Evolutionary conservation across 2,329 filamentous ascomycete species (phyloP), one percentile per base, ranked within the genome.

Genomic region (Taxawa tesnikishii): DNA sequence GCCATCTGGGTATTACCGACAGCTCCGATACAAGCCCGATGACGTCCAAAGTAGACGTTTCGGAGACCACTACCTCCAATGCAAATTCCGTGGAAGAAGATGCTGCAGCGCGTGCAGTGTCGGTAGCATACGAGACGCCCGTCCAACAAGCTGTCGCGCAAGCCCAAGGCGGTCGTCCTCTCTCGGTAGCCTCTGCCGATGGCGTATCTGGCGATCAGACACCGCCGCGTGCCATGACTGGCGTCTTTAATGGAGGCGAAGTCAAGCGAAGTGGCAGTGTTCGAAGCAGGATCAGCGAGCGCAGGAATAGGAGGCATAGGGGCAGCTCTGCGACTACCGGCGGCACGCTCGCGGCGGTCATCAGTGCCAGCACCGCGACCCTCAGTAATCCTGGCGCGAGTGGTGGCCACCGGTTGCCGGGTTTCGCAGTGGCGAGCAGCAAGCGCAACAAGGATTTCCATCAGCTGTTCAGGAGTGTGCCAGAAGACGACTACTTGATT

Each of bases 391-490:
- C 79, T 10, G 63, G 63, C 16, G 63, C 66, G 24, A 64, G 62
- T 37, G 50, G 67, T 11, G 69, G 73, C 4, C 80, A 83, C 27
- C 85, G 87, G 41, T 67, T 93, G 41, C 94, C 88, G 4, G 90
- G 90, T 0, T 98, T 98, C 53, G 88, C 90, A 30, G 85, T 96
- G 42, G 90, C 90, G 29, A 92, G 83, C 53, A 93, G 92, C 55
- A 94, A 90, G 61, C 75, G 92, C 35, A 98, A 98, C 58, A 75
- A 84, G 29, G 90, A 96, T 50, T 98, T 96, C 48, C 90, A 98
- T 55, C 73, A 72, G 37, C 62, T 94, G 3, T 98, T 98, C 65
- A 82, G 90, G 57, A 96, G 87, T 52, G 90, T 98, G 1, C 90
- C 92, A 1, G 88, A 96, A 43, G 90, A 98, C 48, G 90, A 98